A percentile compares a stretch with the other conserved stretches of the same genome.
These are phyloP conservation scores for Syzygium jambos DNA, from an alignment of 345 rosid species.

Conservation along the genomic window DNA sequence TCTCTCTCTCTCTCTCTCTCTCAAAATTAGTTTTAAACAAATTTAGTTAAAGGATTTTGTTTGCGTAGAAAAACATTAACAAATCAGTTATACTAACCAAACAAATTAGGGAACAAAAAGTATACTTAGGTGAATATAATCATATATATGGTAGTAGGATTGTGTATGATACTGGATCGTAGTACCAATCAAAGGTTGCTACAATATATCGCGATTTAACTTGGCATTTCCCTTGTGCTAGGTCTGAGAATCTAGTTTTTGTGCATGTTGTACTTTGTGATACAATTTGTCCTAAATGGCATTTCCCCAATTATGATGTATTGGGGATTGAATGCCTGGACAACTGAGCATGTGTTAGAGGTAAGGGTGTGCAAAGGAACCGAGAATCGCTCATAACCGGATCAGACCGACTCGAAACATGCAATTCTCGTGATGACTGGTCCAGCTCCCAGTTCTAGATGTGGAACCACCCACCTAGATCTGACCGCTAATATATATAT, in stretches of 20 bases:
- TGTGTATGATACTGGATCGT: not conserved
- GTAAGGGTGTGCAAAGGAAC: not conserved
- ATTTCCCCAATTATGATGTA: not conserved
- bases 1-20: too few species aligned
- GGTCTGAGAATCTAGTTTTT: not conserved
- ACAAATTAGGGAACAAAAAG: not conserved
- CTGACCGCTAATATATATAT: too few species aligned
- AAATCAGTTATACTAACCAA: not conserved
- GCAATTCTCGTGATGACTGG: fast-evolving
- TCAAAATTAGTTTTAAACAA: not conserved
- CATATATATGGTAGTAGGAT: not conserved
- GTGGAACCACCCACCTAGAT: too few species aligned
- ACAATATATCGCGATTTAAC: not conserved
- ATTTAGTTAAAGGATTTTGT: not conserved
- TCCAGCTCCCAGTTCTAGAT: too few species aligned
- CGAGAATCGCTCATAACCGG: fast-evolving
- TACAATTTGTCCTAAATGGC: not conserved
- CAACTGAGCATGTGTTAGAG: not conserved
- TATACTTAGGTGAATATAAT: not conserved
- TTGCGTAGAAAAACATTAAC: not conserved
- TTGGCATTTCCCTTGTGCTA: not conserved
- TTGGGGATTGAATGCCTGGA: not conserved
- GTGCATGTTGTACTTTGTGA: not conserved
- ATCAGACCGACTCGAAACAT: too few species aligned
- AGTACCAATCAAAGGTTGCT: not conserved